phyloP scores from a whole-genome alignment of 2,329 filamentous ascomycete genomes.

The Aaosphaeria pasadenensis region DNA sequence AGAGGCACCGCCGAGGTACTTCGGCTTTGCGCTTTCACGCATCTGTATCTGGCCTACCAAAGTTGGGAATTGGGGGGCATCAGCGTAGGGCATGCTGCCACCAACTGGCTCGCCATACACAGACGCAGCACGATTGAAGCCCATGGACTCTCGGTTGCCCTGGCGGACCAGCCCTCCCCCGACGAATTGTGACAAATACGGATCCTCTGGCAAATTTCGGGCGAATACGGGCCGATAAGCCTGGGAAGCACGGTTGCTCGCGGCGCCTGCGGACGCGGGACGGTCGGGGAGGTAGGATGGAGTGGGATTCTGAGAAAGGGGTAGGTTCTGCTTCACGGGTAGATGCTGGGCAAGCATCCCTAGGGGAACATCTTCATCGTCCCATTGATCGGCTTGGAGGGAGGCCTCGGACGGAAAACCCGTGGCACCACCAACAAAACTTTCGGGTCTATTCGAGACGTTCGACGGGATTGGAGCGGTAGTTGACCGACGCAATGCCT shows the following conservation, averaged over 20 bases:
- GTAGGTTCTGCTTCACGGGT: conserved; percentile 27
- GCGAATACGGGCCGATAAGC: conserved; percentile 33
- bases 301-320: conserved; percentile 26
- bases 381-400: conserved; percentile 34
- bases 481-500: conserved; percentile 33
- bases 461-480: conserved; percentile 20
- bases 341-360: conserved; percentile 37
- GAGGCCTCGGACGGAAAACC: conserved; percentile 36
- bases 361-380: conserved; percentile 37
- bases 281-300: conserved; percentile 34
- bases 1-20: conserved; percentile 34
- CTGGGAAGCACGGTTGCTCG: conserved; percentile 15
- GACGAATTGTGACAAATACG: conserved; percentile 26
- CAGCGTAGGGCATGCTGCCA: conserved; percentile 21
- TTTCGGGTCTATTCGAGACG: conserved; percentile 10
- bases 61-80: conserved; percentile 25
- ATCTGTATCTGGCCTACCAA: conserved; percentile 38
- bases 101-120: conserved; percentile 30
- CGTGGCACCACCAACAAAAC: conserved; percentile 16
- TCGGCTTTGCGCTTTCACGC: conserved; percentile 34
- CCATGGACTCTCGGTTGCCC: conserved; percentile 34
- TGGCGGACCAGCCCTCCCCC: conserved; percentile 33
- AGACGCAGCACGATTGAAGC: conserved; percentile 33
- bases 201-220: conserved; percentile 33
- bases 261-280: conserved; percentile 29